phyloP scores from a whole-genome alignment of 1,139 yeast species.

The Taphrina wiesneri region DNA sequence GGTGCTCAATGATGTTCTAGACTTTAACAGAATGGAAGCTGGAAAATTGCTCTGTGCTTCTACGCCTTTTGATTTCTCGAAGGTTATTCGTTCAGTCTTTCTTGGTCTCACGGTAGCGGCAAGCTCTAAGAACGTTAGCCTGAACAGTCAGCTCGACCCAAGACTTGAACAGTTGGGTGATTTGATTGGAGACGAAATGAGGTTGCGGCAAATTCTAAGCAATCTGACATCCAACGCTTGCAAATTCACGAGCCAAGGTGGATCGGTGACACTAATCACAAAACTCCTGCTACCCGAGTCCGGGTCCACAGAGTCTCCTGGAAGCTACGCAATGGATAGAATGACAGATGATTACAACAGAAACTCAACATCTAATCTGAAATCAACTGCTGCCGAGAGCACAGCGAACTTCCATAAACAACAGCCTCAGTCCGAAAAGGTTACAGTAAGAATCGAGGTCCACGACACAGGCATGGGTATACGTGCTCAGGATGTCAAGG shows the following conservation, averaged over 20 bases:
- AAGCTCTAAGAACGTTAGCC: conserved; percentile 4
- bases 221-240: conserved; percentile 86
- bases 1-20: conserved; percentile 33
- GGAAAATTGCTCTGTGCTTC: conserved; percentile 31
- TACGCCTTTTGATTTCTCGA: conserved; percentile 23
- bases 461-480: conserved; percentile 34
- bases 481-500: conserved; percentile 11
- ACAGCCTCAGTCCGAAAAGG: not conserved
- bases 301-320: not conserved
- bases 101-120: conserved; percentile 26
- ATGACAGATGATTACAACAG: not conserved
- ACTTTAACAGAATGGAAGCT: conserved; percentile 32
- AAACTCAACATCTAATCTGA: not conserved
- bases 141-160: conserved; percentile 17
- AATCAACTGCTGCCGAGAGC: not conserved
- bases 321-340: not conserved
- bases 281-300: conserved; percentile 11
- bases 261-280: conserved; percentile 17
- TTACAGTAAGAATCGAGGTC: conserved; percentile 26
- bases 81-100: conserved; percentile 27
- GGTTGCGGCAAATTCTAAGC: conserved; percentile 55
- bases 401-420: not conserved
- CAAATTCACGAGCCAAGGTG: conserved; percentile 78
- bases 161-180: conserved; percentile 20
- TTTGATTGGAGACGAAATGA: conserved; percentile 32